These are phyloP conservation scores for Akanthomyces uredinophilus DNA, from an alignment of 2,329 filamentous ascomycete species.

Conservation along the genomic window DNA sequence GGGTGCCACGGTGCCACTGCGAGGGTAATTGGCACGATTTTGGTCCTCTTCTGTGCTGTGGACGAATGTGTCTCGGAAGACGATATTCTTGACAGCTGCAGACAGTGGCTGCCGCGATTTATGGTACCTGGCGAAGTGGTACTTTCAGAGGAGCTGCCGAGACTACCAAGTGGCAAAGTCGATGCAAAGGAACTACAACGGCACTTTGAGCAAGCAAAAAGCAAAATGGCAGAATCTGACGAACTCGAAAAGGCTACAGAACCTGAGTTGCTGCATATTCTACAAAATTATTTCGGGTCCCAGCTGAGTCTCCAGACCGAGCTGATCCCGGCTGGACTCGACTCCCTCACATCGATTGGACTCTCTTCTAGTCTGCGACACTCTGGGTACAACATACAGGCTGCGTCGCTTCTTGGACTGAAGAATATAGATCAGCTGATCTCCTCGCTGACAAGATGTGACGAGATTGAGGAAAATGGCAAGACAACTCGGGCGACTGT, in stretches of 20 bases:
- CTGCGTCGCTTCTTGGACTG: constrained; percentile 57
- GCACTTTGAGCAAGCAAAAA: constrained; percentile 34
- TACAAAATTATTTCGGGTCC: constrained; percentile 30
- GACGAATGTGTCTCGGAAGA: constrained; percentile 32
- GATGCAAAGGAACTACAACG: constrained; percentile 61
- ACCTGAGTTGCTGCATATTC: constrained; percentile 23
- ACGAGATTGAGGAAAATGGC: not conserved
- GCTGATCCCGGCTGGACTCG: constrained; percentile 24
- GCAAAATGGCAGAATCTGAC: not conserved
- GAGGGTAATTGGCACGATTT: constrained; percentile 58
- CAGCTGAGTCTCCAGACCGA: not conserved
- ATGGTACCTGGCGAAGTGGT: constrained; percentile 79
- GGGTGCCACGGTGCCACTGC: constrained; percentile 63
- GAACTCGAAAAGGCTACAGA: not conserved
- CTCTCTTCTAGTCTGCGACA: constrained; percentile 60
- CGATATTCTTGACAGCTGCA: constrained; percentile 55
- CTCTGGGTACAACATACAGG: constrained; percentile 49
- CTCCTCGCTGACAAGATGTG: constrained; percentile 17
- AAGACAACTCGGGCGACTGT: not conserved
- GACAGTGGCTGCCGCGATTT: constrained; percentile 70
- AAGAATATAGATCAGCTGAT: constrained; percentile 32
- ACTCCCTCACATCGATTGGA: constrained; percentile 49
- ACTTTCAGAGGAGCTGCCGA: constrained; percentile 60
- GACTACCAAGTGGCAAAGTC: constrained; percentile 77
- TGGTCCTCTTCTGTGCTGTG: constrained; percentile 71